Base-by-base conservation (phyloP, 2,329 filamentous ascomycete genomes). In the Fusarium burgessii region DNA sequence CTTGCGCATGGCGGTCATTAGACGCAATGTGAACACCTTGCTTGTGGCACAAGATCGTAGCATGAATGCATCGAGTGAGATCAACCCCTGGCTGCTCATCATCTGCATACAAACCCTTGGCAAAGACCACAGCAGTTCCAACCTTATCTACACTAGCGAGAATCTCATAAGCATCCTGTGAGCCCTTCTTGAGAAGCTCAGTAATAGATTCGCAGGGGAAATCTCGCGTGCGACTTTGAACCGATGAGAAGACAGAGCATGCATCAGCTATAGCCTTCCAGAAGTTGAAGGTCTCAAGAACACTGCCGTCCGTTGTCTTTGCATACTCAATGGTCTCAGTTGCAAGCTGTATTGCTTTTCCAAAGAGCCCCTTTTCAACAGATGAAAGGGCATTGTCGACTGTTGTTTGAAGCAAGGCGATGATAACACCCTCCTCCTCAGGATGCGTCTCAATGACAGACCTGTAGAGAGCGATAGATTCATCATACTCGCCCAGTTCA, bases 221-320 rank as follows among this genome's bases (percentile, higher is more conserved):
- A 11, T 90, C 85, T 2, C 82, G 78, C 4, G 90, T 81, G 46
- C 89, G 90, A 46, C 89, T 88, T 75, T 95, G 93, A 3, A 97
- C 89, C 76, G 88, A 92, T 1, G 92, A 92, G 76, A 97, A 98
- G 1, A 97, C 82, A 3, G 93, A 90, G 79, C 93, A 97, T 8
- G 95, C 93, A 82, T 98, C 96, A 8, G 92, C 96, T 11, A 98
- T 86, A 9, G 92, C 90, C 80, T 97, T 98, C 96, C 97, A 99
- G 58, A 97, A 88, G 78, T 98, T 99, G 83, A 98, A 98, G 1
- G 93, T 92, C 55, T 91, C 86, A 7, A 88, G 83, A 49, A 91
- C 88, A 45, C 86, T 84, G 36, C 86, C 83, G 3, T 87, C 87
- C 40, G 95, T 89, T 7, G 84, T 82, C 8, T 84, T 83, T 1